Evolutionary conservation across 2,329 filamentous ascomycete species (phyloP).

Genomic region (Pestalotiopsis sp.): DNA sequence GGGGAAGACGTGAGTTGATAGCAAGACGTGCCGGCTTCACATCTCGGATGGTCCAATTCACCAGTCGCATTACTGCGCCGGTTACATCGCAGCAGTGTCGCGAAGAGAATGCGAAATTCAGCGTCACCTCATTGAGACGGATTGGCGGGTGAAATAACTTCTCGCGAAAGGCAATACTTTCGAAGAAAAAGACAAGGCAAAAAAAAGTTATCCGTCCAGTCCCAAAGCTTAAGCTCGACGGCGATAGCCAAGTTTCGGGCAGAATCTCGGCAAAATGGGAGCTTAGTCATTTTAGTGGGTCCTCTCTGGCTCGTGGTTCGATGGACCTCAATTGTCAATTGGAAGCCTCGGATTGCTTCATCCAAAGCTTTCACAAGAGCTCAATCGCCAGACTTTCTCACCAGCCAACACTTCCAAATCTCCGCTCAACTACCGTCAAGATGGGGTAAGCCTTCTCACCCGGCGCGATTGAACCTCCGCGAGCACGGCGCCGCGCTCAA

Average conservation of each 20-base stretch:
- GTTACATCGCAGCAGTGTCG: slow-evolving; percentile 25
- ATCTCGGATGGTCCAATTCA: slow-evolving; percentile 30
- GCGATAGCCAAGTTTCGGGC: slow-evolving; percentile 4
- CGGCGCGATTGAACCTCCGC: slow-evolving; percentile 5
- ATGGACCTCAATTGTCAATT: slow-evolving; percentile 13
- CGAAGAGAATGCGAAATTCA: no score
- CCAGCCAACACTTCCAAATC: slow-evolving; percentile 22
- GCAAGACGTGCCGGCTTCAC: slow-evolving; percentile 29
- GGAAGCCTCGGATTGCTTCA: slow-evolving; percentile 21
- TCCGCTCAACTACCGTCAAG: slow-evolving; percentile 34
- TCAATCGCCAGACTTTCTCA: slow-evolving; percentile 21
- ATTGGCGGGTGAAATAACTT: background rate
- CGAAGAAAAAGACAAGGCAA: background rate
- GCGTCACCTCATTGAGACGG: slow-evolving; percentile 1
- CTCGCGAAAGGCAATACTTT: background rate
- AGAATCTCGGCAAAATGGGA: slow-evolving; percentile 9
- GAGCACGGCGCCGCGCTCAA: slow-evolving; percentile 18
- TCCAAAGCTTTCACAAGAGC: slow-evolving; percentile 21
- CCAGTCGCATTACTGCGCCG: slow-evolving; percentile 36
- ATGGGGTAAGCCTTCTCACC: slow-evolving; percentile 40
- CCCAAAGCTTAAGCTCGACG: background rate
- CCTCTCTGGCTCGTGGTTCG: background rate
- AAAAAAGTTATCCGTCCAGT: background rate
- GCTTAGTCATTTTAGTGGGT: slow-evolving; percentile 18
- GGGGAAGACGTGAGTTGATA: slow-evolving; percentile 16